These are phyloP conservation scores for Carpinus fangiana DNA, from an alignment of 306 rosid species.

Conservation along the genomic window DNA sequence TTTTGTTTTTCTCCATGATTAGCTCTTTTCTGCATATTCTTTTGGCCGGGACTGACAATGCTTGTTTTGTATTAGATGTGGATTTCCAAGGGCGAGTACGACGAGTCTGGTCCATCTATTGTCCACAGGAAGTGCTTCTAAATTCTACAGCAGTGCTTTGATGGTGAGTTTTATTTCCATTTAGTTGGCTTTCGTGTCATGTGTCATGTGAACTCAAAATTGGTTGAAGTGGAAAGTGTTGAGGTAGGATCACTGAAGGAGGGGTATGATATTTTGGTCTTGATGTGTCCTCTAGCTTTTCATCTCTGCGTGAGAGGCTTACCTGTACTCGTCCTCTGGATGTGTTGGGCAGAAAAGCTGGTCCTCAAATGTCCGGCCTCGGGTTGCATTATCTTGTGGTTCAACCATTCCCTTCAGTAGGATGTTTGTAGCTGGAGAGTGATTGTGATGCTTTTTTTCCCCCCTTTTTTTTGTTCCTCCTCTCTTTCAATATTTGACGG, in stretches of 20 bases:
- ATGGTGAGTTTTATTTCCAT: constrained; percentile 66
- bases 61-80: constrained; percentile 65
- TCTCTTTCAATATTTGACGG: constrained; percentile 41
- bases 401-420: constrained; percentile 57
- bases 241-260: constrained; percentile 42
- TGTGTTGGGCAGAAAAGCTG: constrained; percentile 47
- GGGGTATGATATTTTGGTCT: constrained; percentile 35
- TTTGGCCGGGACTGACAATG: constrained; percentile 20
- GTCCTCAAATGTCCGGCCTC: constrained; percentile 34
- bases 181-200: constrained; percentile 78
- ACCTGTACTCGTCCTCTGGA: constrained; percentile 38
- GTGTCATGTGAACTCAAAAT: constrained; percentile 64
- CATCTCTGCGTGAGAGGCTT: constrained; percentile 23
- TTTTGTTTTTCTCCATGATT: background rate
- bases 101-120: constrained; percentile 93
- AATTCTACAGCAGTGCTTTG: constrained; percentile 46
- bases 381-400: constrained; percentile 40
- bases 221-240: constrained; percentile 49
- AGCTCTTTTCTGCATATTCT: background rate
- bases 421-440: constrained; percentile 71
- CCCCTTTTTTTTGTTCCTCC: background rate
- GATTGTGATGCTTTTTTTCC: constrained; percentile 46
- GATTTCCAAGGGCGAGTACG: constrained; percentile 95
- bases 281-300: constrained; percentile 36
- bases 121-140: constrained; percentile 98